These are phyloP conservation scores for Raddia distichophylla DNA, from an alignment of 176 grass and related monocot genomes.

Conservation along the genomic window DNA sequence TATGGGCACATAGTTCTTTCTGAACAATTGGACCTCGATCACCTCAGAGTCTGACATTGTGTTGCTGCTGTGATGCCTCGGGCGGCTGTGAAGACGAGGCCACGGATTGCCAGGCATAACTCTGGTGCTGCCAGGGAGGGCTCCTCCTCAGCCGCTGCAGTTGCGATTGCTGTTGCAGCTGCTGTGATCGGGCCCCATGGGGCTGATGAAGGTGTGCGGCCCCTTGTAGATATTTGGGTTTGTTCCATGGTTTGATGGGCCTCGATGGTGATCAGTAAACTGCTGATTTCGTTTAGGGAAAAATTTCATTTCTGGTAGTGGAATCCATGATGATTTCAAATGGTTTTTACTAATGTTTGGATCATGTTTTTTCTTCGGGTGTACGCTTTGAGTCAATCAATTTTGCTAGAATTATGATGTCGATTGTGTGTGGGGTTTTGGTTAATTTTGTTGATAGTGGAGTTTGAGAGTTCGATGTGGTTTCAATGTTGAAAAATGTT, in stretches of 20 bases:
- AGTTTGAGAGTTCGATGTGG: slow-evolving; percentile 3
- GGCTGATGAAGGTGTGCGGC: slow-evolving; percentile 33
- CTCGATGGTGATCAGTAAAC: background rate
- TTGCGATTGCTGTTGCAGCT: slow-evolving; percentile 23
- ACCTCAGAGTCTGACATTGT: background rate
- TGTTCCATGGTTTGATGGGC: background rate
- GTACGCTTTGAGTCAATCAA: background rate
- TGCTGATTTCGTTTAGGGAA: background rate
- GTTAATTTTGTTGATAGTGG: background rate
- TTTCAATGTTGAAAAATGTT: background rate
- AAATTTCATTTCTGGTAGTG: background rate
- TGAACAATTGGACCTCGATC: background rate
- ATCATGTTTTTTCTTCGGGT: background rate
- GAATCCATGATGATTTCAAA: background rate
- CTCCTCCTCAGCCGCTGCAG: slow-evolving; percentile 2
- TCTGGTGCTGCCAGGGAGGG: slow-evolving; percentile 9
- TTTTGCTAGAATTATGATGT: background rate
- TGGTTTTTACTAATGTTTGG: background rate
- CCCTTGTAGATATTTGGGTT: background rate
- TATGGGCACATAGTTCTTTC: slow-evolving; percentile 7
- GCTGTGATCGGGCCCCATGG: slow-evolving; percentile 1
- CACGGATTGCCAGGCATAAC: background rate
- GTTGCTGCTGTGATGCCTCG: slow-evolving; percentile 3
- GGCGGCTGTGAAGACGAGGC: background rate
- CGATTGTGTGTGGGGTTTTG: background rate